Evolutionary conservation across 2,329 filamentous ascomycete species (phyloP), one percentile per base, ranked within the genome.

Genomic region (Thelonectria blattea): DNA sequence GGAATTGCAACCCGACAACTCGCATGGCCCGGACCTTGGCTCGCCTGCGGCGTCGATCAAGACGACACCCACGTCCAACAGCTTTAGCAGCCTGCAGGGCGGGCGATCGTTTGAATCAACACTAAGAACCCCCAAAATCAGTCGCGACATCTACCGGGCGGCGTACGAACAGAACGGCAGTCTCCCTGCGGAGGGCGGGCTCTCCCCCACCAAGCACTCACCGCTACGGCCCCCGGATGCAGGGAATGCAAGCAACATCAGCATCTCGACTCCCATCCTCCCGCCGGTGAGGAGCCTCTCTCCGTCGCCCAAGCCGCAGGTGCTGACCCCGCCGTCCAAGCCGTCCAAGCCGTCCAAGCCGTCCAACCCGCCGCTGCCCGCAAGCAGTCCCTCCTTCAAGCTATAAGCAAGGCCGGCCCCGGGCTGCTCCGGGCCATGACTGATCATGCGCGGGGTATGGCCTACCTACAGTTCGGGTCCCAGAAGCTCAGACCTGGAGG

Each of bases 321-420:
- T 87, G 58, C 71, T 87, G 52, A 86, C 84, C 15, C 86, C 88
- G 22, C 88, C 2, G 79, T 85, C 65, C 88, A 90, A 76, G 78
- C 80, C n/a, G n/a, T n/a, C n/a, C n/a, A n/a, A n/a, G 22, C 88
- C 2, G 79, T 85, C 65, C 88, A 90, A 76, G 78, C 80, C 69
- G 37, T 66, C 68, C 22, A 65, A 68, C 41, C 69, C 63, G 52
- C 59, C 52, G 39, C 70, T 59, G 27, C 63, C 63, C 50, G 58
- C 62, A 8, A 62, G 61, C 51, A 66, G 56, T 42, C 61, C 60
- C n/a, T 55, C 37, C n/a, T 14, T 24, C 27, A 53, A 48, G 48
- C 57, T 45, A 24, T 61, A 53, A 63, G 27, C 9, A 30, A 30
- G 27, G 27, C 5, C 5, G 30, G 32, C 32, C 27, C 5, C 8